Conservation (phyloP, 306 rosid genomes). For the Astragalus glycyphyllos region DNA sequence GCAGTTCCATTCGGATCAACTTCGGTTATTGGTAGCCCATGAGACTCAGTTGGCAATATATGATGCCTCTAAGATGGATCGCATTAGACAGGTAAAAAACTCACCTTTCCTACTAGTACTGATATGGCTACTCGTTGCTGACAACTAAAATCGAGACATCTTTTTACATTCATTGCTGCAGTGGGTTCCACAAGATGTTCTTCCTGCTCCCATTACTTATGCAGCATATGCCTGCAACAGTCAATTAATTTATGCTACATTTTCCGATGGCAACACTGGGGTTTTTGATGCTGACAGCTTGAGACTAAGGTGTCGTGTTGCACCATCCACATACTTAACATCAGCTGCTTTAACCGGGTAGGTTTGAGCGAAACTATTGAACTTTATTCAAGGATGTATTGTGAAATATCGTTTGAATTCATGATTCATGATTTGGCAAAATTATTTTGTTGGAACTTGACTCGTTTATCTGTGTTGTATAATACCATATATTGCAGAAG, state of each 20-base stretch:
- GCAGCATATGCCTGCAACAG: slow-evolving; percentile 86
- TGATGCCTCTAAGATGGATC: slow-evolving; percentile 90
- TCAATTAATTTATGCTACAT: slow-evolving; percentile 66
- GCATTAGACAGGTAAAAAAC: slow-evolving; percentile 74
- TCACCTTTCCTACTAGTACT: slow-evolving; percentile 13
- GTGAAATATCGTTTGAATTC: slow-evolving; percentile 8
- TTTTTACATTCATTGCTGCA: slow-evolving; percentile 50
- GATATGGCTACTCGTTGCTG: slow-evolving; percentile 22
- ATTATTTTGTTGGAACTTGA: slow-evolving; percentile 28
- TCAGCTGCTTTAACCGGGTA: slow-evolving; percentile 65
- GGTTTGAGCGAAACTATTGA: slow-evolving; percentile 35
- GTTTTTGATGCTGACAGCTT: slow-evolving; percentile 86
- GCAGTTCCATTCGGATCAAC: slow-evolving; percentile 83
- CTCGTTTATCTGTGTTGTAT: slow-evolving; percentile 1
- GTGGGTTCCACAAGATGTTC: slow-evolving; percentile 91
- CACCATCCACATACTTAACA: slow-evolving; percentile 70
- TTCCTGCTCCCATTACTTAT: slow-evolving; percentile 71
- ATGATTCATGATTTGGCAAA: slow-evolving; percentile 16
- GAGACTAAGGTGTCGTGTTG: slow-evolving; percentile 79
- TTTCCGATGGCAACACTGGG: slow-evolving; percentile 77
- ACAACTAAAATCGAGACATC: slow-evolving; percentile 1
- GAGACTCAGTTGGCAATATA: slow-evolving; percentile 89
- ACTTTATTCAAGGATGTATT: slow-evolving; percentile 1
- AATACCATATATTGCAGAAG: slow-evolving; percentile 52
- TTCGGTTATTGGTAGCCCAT: slow-evolving; percentile 72